Conservation (phyloP, 164 flowering plant genomes). For the Macadamia tetraphylla region DNA sequence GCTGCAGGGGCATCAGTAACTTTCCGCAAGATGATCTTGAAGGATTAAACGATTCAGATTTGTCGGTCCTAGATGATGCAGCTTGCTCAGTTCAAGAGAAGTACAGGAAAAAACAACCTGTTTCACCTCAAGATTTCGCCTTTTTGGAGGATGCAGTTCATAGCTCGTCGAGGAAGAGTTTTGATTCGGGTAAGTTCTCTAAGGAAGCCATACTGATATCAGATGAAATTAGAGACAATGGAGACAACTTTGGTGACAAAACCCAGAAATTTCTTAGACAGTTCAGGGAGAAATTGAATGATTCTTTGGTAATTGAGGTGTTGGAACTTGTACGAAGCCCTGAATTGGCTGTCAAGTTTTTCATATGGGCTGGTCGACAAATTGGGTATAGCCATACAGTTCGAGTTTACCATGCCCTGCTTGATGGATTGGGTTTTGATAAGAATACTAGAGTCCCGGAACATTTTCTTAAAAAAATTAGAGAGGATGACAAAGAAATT, state of each 20-base stretch:
- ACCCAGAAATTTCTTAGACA: constrained; percentile 63
- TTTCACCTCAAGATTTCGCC: constrained; percentile 38
- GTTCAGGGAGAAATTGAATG: constrained; percentile 54
- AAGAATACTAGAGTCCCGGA: constrained; percentile 35
- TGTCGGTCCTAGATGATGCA: constrained; percentile 2
- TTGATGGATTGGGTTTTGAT: constrained; percentile 42
- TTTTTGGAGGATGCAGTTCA: constrained; percentile 34
- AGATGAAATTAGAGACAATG: constrained; percentile 22
- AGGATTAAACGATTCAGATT: constrained; percentile 38
- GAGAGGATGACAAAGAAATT: constrained; percentile 56
- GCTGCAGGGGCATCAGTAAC: constrained; percentile 13
- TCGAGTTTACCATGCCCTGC: constrained; percentile 53
- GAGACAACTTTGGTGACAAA: constrained; percentile 36
- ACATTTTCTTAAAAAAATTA: constrained; percentile 49
- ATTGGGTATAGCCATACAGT: constrained; percentile 66
- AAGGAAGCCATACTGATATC: constrained; percentile 43
- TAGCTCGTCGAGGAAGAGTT: neutral
- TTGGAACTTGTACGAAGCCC: constrained; percentile 42
- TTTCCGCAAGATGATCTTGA: constrained; percentile 29
- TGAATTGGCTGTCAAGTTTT: constrained; percentile 61
- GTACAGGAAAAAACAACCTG: constrained; percentile 10
- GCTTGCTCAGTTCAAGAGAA: constrained; percentile 1
- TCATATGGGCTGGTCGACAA: constrained; percentile 87
- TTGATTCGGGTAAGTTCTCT: constrained; percentile 31
- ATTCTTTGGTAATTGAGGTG: constrained; percentile 56